Base-by-base conservation (phyloP, 2,329 filamentous ascomycete genomes). In the Cladosporium oxysporum region DNA sequence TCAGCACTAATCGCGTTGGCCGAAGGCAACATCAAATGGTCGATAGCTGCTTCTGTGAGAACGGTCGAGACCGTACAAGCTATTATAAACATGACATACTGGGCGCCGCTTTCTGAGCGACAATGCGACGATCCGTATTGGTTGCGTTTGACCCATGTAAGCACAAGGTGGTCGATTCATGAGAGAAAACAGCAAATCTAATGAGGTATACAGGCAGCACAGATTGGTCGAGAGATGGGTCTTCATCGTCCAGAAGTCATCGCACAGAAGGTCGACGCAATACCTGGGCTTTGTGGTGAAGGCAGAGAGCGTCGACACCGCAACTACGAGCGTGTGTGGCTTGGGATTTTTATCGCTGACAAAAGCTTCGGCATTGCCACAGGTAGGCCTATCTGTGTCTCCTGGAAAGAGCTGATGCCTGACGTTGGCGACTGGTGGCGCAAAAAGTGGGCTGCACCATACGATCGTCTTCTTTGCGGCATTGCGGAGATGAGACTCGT, bases 31-130 rank as follows among this genome's bases (percentile, higher is more conserved):
- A 63, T 57, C 26, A 63, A 63, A 26, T 63, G 50, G 61, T 63
- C 61, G 10, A 63, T 63, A 7, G 61, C 61, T 5, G 61, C 61
- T 11, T 63, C 61, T 16, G 61, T 63, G 26, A 55, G 49, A n/a
- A 63, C 61, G 11, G 50, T 63, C 26, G 61, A 63, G 49, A 63
- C 61, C 5, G 57, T 63, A 11, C 61, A 63, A 18, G 50, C 61
- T 16, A 63, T 63, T 10, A 63, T 63, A 26, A 63, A 63, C 26
- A 63, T 63, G 61, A 63, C 61, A 5, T 63, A 63, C n/a, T 63
- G 61, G 61, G 61, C 61, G 44, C 61, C 61, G 7, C 35, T 57
- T n/a, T 44, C 61, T 11, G 61, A 63, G 28, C 50, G 61, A 18
- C 61, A 63, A 33, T 63, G 61, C 26, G 61, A 63, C 21, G 61